Evolutionary conservation across 2,329 filamentous ascomycete species (phyloP).

Genomic region (Apiospora saccharicola): DNA sequence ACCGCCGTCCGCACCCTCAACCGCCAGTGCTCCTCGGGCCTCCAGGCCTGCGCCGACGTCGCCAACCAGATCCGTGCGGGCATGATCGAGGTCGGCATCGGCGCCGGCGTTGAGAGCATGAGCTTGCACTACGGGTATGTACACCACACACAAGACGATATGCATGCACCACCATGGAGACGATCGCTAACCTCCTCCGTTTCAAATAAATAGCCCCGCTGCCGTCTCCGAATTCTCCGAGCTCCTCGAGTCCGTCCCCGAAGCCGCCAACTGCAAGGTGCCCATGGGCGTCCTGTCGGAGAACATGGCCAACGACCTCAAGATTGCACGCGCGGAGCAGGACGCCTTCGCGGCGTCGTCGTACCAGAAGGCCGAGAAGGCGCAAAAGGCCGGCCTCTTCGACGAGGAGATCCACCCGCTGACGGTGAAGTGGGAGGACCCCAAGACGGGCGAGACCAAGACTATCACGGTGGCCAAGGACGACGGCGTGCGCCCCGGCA

Average conservation of each 20-base stretch:
- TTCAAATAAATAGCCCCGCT: too few species aligned
- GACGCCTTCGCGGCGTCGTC: conserved; percentile 94
- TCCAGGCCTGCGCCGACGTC: conserved; percentile 92
- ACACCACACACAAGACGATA: background rate
- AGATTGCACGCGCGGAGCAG: conserved; percentile 75
- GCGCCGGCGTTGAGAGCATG: conserved; percentile 98
- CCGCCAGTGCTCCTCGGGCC: conserved; percentile 91
- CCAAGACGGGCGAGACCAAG: conserved; percentile 86
- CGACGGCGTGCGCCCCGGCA: conserved; percentile 84
- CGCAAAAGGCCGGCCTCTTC: conserved; percentile 90
- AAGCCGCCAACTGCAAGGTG: conserved; percentile 95
- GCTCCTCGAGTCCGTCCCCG: conserved; percentile 79
- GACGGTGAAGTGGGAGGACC: conserved; percentile 86
- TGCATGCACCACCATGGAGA: too few species aligned
- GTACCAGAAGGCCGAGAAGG: conserved; percentile 87
- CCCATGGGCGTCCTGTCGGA: conserved; percentile 95
- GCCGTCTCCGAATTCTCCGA: conserved; percentile 95
- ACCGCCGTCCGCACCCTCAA: conserved; percentile 90
- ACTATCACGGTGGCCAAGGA: conserved; percentile 84
- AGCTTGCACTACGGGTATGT: conserved; percentile 84
- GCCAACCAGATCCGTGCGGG: conserved; percentile 90
- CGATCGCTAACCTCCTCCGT: too few species aligned
- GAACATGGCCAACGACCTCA: conserved; percentile 88
- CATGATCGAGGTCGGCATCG: conserved; percentile 95
- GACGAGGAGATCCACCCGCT: conserved; percentile 89